Evolutionary conservation across 1,284 basidiomycete species (phyloP).

Genomic region (Dichomitus squalens): DNA sequence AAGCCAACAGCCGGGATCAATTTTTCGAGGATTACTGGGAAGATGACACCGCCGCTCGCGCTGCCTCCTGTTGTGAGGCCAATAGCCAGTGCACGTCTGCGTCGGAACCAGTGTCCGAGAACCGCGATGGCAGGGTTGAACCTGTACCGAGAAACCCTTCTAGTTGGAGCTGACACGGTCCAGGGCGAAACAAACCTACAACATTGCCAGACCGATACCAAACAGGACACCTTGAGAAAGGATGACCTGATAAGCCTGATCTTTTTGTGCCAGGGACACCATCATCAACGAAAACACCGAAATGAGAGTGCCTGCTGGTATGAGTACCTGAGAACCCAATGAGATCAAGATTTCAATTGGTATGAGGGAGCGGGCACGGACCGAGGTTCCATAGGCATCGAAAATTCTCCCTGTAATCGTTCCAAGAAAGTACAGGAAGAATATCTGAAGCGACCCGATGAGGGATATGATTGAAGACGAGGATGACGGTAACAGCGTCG

Average conservation of each 20-base stretch:
- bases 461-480: conserved; percentile 44
- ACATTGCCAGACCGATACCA: conserved; percentile 35
- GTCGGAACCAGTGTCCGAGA: conserved; percentile 28
- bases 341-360: not conserved
- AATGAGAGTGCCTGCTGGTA: conserved; percentile 36
- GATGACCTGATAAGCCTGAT: conserved; percentile 39
- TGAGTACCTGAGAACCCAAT: conserved; percentile 23
- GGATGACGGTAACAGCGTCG: conserved; percentile 35
- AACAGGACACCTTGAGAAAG: conserved; percentile 39
- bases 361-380: conserved; percentile 1
- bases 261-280: conserved; percentile 35
- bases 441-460: conserved; percentile 47
- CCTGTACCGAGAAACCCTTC: not conserved
- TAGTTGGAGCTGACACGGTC: not conserved
- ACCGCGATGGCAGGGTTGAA: conserved; percentile 15
- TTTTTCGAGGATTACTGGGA: conserved; percentile 60
- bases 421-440: conserved; percentile 38
- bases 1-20: conserved; percentile 60
- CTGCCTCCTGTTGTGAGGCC: conserved; percentile 44
- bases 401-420: conserved; percentile 38
- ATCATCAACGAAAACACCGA: conserved; percentile 39
- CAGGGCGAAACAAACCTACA: conserved; percentile 26
- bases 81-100: conserved; percentile 54
- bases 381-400: conserved; percentile 36
- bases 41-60: conserved; percentile 60